Evolutionary conservation across 75 land plant genomes (phyloP).

Genomic region (Azolla pinnata): DNA sequence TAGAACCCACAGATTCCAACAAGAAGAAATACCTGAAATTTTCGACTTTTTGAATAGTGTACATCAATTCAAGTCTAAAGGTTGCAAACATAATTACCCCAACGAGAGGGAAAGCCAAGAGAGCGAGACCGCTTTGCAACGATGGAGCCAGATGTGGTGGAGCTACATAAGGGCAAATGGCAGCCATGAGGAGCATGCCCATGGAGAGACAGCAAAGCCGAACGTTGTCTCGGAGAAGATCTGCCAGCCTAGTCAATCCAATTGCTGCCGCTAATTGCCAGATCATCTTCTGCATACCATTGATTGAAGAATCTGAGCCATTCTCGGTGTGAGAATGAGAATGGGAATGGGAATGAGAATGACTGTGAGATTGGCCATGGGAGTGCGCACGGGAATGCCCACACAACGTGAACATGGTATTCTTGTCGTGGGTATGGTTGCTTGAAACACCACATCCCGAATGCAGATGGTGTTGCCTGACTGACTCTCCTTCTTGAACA

Average conservation of each 20-base stretch:
- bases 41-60: too few relatives aligned
- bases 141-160: conserved; percentile 29
- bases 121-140: conserved; percentile 45
- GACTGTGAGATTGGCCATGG: too few relatives aligned
- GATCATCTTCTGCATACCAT: conserved; percentile 34
- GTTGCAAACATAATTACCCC: conserved; percentile 45
- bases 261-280: conserved; percentile 40
- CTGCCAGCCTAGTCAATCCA: conserved; percentile 62
- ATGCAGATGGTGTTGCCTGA: too few relatives aligned
- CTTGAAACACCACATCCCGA: too few relatives aligned
- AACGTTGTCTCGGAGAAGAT: conserved; percentile 60
- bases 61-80: too few relatives aligned
- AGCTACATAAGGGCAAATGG: conserved; percentile 45
- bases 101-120: conserved; percentile 76
- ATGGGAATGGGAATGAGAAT: too few relatives aligned
- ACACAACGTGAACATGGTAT: too few relatives aligned
- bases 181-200: conserved; percentile 60
- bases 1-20: too few relatives aligned
- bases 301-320: conserved; percentile 1
- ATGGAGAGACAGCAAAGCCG: conserved; percentile 65
- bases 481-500: too few relatives aligned
- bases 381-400: too few relatives aligned
- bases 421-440: too few relatives aligned
- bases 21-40: too few relatives aligned
- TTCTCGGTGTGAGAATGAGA: background rate